Base-by-base conservation (phyloP, 2,329 filamentous ascomycete genomes). In the Fusarium praegraminearum region DNA sequence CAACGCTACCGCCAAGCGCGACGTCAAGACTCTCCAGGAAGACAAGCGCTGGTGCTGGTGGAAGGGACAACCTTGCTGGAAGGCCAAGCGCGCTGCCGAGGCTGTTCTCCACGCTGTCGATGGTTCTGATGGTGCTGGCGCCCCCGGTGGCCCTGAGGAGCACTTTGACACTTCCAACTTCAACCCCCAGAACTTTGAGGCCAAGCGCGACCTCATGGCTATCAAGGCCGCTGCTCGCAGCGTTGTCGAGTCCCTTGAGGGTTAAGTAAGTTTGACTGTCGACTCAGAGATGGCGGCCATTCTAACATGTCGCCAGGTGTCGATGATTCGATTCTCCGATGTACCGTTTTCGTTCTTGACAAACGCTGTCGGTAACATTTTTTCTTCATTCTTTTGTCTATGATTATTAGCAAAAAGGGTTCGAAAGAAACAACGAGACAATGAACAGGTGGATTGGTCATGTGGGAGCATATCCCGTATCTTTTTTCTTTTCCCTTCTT, bases 181-280 rank as follows among this genome's bases (percentile, higher is more conserved):
- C 61, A 67, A 38, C 71, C 70, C 33, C 78, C 80, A 41, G 71
- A 77, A 69, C 62, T 74, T 10, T 81, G 80, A 80, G 67, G 81
- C 79, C 61, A 46, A 66, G 33, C 68, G 72, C 18, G 67, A 74
- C 44, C 73, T 75, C 7, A 44, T 63, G 5, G 75, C 76, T 38
- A 57, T 79, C 32, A 62, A 72, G 46, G 44, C 63, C 8, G 76
- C 70, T 51, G 78, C 78, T 43, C 73, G 73, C 10, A 62, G 60
- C 52, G 74, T 80, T 44, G 32, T 76, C 20, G 73, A 75, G 2
- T 56, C 63, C 6, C 62, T 71, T 36, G 49, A 52, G 36, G 60
- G 69, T 52, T 77, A 70, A 68, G 59, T 71, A 38, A 65, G 67
- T 72, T 30, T 8, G 2, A 9, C n/a, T 43, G 6, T 12, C 13